Conservation (phyloP, 768 basidiomycete species). For the Rhodotorula sphaerocarpa region DNA sequence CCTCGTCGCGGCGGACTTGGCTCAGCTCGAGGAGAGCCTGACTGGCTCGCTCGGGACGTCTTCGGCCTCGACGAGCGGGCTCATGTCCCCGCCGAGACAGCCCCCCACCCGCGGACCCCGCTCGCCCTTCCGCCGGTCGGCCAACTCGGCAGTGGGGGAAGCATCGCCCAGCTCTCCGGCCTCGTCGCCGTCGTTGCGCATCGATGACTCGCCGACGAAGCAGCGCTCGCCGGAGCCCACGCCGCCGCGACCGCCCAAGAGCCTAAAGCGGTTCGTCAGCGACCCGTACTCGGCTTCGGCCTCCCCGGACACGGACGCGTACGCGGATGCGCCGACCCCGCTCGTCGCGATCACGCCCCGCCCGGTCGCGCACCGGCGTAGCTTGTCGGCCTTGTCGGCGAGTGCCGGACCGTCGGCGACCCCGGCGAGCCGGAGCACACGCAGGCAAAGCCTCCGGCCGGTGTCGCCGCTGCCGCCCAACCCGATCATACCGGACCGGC, state of each 20-base stretch:
- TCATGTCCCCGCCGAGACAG: slow-evolving; percentile 10
- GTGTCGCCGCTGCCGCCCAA: slow-evolving; percentile 6
- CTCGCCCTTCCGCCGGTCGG: slow-evolving; percentile 19
- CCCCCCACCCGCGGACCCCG: neutral
- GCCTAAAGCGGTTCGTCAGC: slow-evolving; percentile 10
- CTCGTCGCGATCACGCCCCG: neutral
- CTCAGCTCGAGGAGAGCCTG: slow-evolving; percentile 16
- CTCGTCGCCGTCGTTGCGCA: neutral
- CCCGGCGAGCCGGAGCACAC: neutral
- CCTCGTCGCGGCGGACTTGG: slow-evolving; percentile 73
- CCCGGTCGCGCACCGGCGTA: slow-evolving; percentile 3
- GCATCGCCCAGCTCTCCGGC: neutral
- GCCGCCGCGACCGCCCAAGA: slow-evolving; percentile 23
- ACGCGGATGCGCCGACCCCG: too few species aligned
- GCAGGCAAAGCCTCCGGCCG: neutral
- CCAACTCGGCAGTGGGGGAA: too few species aligned
- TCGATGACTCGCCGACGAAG: neutral
- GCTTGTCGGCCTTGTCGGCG: neutral
- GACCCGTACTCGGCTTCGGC: neutral
- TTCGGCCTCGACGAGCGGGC: neutral
- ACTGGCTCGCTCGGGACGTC: neutral
- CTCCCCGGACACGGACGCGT: neutral
- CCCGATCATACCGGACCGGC: slow-evolving; percentile 1
- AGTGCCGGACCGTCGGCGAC: neutral
- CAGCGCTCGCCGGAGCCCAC: neutral